Evolutionary conservation across 2,329 filamentous ascomycete species (phyloP), one percentile per base, ranked within the genome.

Genomic region (Dactylellina parvicollis): DNA sequence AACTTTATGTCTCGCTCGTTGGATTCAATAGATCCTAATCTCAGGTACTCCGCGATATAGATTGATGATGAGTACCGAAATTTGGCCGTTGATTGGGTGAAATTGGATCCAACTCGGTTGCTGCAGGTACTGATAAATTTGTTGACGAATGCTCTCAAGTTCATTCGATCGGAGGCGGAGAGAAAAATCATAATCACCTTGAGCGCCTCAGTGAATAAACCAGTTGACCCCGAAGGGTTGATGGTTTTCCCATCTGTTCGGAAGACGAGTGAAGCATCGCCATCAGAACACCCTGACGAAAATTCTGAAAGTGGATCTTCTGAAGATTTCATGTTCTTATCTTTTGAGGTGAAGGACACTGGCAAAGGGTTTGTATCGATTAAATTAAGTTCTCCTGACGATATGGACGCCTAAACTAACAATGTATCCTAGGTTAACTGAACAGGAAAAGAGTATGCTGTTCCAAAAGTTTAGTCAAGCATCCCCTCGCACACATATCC

Each of bases 321-420:
- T 2, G 85, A 85, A 1, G 83, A 89, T 55, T 83, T 85, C 1
- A 82, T 88, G 0, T 92, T 86, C 78, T 84, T 95, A 28, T 85
- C 88, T 60, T 90, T 95, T 73, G 86, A 89, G 44, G 90, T 95
- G 20, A 85, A 87, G 75, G 91, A 95, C 77, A 92, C 90, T 0
- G 91, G 91, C 0, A 88, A 90, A 60, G 90, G 90, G 66, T 64
- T 30, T 20, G 49, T 16, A 38, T 52, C 1, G 30, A 30, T 14
- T n/a, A 22, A 8, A 49, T 57, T 40, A 24, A 50, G 61, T 40
- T 57, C 55, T 30, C 7, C 18, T 62, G 71, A 1, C 47, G 75
- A 26, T 42, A 36, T 4, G 24, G 71, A 32, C 67, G 71, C n/a
- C 32, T 76, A 9, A 42, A 67, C 16, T 65, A 69, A 42, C 42